Evolutionary conservation across 2,329 filamentous ascomycete species (phyloP), one percentile per base, ranked within the genome.

Genomic region (Trichoderma koningii): DNA sequence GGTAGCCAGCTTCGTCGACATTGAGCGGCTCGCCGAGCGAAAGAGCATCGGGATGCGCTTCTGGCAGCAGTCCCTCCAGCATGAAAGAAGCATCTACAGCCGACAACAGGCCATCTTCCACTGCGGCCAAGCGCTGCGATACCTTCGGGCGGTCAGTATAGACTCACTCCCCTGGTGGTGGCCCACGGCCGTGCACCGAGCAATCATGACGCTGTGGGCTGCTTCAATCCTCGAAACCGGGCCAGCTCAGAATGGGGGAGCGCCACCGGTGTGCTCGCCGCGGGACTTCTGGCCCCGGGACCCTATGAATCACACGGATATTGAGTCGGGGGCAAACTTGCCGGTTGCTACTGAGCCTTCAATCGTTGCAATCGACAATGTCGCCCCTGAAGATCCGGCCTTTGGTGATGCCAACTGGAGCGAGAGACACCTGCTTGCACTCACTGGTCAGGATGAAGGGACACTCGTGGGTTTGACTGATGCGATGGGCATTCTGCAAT

Each of bases 151-250:
- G 15, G 89, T 91, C 83, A 82, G 85, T 2, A 76, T 78, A 34
- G 83, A 86, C 55, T 80, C 84, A 3, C 83, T 87, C 23, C 89
- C 89, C 6, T 84, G 82, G 44, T 92, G 89, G 89, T 91, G 88
- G 88, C 79, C 86, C n/a, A 84, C 82, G 1, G 88, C 87, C 3
- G 78, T 91, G 47, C 91, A 91, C 73, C 85, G 89, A n/a, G 87
- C 83, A 2, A 82, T 82, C 4, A 77, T 89, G 64, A 82, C 87
- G 47, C 77, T 89, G 2, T 89, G 87, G 87, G 80, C 83, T 2
- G 85, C 89, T 69, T 85, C 85, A 69, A 75, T 89, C 1, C 78
- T 64, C 26, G 41, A 38, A 17, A 21, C 41, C 17, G 7, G 19
- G 9, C 14, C 50, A n/a, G 34, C 14, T n/a, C 28, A 38, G 19